These are phyloP conservation scores for Sequoiadendron giganteum DNA, from an alignment of 75 land plant genomes.

Conservation along the genomic window DNA sequence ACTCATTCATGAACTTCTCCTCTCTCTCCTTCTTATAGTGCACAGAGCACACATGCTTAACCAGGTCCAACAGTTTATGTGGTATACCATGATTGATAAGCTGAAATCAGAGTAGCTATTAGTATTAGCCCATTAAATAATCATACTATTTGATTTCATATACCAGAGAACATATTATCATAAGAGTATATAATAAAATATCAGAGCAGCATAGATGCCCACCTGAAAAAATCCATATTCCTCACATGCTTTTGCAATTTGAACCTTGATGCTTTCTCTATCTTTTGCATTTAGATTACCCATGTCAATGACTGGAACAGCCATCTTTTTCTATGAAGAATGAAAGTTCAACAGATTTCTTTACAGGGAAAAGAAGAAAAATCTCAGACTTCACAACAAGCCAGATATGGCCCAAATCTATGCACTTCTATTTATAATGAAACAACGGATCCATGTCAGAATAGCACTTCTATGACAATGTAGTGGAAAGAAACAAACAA, in stretches of 20 bases:
- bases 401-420: neutral
- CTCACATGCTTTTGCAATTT: neutral
- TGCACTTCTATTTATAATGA: neutral
- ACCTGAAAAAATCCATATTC: neutral
- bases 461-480: neutral
- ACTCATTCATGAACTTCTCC: constrained; percentile 32
- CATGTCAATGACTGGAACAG: neutral
- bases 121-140: neutral
- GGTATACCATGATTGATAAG: constrained; percentile 44
- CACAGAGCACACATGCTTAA: constrained; percentile 51
- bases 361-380: neutral
- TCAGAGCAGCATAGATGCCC: neutral
- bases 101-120: neutral
- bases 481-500: neutral
- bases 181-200: no score
- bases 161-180: no score
- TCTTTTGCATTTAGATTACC: neutral
- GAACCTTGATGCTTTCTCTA: neutral
- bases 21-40: constrained; percentile 41
- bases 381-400: no score
- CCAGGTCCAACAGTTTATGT: constrained; percentile 39
- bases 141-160: no score
- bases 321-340: neutral
- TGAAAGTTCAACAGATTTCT: neutral
- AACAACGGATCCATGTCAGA: neutral